Percentiles rank a stretch among this genome's conserved stretches.
phyloP scores from a whole-genome alignment of 2,329 filamentous ascomycete species.

The Bipolaris zeicola region DNA sequence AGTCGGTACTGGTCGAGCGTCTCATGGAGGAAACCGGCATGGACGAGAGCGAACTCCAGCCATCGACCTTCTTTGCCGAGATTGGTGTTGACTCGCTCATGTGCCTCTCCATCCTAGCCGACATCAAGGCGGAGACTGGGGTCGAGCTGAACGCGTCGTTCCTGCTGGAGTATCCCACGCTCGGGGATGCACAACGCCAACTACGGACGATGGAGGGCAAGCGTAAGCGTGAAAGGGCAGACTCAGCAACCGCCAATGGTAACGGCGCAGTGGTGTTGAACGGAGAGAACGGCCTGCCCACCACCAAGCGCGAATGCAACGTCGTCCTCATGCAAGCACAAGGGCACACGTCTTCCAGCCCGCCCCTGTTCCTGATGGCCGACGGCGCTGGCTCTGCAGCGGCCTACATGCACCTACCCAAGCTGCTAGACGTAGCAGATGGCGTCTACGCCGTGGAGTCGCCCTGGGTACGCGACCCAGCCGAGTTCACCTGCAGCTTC shows the following conservation, averaged over 20 bases:
- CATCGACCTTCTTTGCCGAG: neutral
- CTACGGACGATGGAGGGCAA: conserved; percentile 3
- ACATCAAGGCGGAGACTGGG: too few species aligned
- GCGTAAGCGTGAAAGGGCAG: neutral
- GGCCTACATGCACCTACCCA: neutral
- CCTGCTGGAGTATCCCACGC: too few species aligned
- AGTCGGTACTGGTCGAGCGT: neutral
- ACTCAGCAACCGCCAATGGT: neutral
- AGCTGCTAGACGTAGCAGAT: too few species aligned
- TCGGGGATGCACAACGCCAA: neutral
- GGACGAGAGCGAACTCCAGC: neutral
- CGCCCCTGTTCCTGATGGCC: conserved; percentile 1
- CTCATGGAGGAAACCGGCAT: conserved; percentile 2
- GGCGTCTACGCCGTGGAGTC: too few species aligned
- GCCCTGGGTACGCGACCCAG: neutral
- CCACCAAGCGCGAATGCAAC: neutral
- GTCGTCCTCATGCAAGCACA: neutral
- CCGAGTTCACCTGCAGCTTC: conserved; percentile 3
- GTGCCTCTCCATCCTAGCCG: neutral
- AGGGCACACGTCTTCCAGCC: conserved; percentile 1
- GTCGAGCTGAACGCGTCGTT: too few species aligned
- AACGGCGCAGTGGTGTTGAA: neutral
- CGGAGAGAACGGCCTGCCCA: neutral
- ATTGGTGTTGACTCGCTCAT: conserved; percentile 4
- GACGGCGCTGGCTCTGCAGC: conserved; percentile 2